phyloP scores from a whole-genome alignment of 768 basidiomycete species.

The Boletus subparvulus region DNA sequence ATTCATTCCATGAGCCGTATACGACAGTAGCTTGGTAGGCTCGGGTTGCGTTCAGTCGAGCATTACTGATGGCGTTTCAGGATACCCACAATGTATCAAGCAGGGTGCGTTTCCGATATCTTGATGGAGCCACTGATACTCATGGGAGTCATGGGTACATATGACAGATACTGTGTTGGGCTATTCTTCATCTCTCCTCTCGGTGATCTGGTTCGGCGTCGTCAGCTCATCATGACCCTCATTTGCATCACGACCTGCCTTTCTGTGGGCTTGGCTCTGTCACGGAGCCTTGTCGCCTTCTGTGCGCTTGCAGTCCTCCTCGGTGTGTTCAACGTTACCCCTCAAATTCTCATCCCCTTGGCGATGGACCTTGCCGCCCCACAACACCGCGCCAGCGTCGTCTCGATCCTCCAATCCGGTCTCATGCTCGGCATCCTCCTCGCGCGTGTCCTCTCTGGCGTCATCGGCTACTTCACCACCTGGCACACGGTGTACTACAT shows the following conservation, averaged over 20 bases:
- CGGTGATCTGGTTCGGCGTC: conserved; percentile 46
- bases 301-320: conserved; percentile 37
- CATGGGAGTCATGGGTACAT: neutral
- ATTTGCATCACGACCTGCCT: conserved; percentile 34
- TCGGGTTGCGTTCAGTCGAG: neutral
- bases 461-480: conserved; percentile 41
- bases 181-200: conserved; percentile 46
- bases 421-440: conserved; percentile 31
- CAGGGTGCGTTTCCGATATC: conserved; percentile 44
- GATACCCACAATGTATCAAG: conserved; percentile 66
- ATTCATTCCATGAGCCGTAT: conserved; percentile 37
- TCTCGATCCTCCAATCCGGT: conserved; percentile 36
- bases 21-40: conserved; percentile 34
- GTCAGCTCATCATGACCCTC: conserved; percentile 40
- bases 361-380: conserved; percentile 44
- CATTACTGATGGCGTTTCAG: conserved; percentile 30
- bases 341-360: conserved; percentile 42
- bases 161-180: conserved; percentile 25
- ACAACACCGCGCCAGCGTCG: conserved; percentile 17
- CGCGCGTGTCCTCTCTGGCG: conserved; percentile 35
- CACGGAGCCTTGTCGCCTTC: conserved; percentile 33
- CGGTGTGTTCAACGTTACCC: conserved; percentile 41
- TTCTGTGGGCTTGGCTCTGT: conserved; percentile 41
- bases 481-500: conserved; percentile 45
- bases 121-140: neutral